A percentile compares a stretch with the other conserved stretches of the same genome.
phyloP scores from a whole-genome alignment of 2,329 filamentous ascomycete genomes.

The Penicillium freii region DNA sequence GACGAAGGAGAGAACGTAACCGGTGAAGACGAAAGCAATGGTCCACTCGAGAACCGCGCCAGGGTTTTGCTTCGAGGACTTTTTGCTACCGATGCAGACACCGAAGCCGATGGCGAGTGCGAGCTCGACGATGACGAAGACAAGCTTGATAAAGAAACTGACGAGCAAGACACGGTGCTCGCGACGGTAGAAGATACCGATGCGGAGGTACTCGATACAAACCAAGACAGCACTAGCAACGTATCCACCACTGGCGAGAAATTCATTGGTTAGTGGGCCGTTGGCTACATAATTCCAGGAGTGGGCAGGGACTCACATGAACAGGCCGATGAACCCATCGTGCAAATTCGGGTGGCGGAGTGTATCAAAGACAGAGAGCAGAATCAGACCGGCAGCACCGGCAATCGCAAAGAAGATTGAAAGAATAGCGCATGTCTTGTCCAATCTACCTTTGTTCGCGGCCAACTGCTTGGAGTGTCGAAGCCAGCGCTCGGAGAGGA shows the following conservation, averaged over 20 bases:
- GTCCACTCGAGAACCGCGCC: constrained; percentile 78
- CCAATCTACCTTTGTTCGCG: constrained; percentile 58
- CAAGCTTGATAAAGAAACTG: constrained; percentile 85
- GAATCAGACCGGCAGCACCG: constrained; percentile 76
- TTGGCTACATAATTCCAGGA: not conserved
- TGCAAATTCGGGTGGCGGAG: constrained; percentile 66
- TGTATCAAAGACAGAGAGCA: constrained; percentile 84
- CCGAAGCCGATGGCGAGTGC: constrained; percentile 67
- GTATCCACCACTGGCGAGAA: constrained; percentile 60
- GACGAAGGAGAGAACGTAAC: constrained; percentile 83
- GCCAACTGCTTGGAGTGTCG: constrained; percentile 76
- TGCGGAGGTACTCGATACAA: constrained; percentile 83
- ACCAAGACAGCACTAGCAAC: constrained; percentile 82
- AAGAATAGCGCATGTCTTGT: constrained; percentile 40
- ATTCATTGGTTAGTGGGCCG: not conserved
- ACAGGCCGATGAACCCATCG: constrained; percentile 73
- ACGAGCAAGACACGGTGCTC: constrained; percentile 68
- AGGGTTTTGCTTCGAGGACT: constrained; percentile 54
- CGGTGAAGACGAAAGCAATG: constrained; percentile 79
- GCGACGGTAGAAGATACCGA: constrained; percentile 72
- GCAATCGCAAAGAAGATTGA: constrained; percentile 63
- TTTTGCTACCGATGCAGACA: constrained; percentile 47
- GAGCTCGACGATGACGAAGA: constrained; percentile 79
- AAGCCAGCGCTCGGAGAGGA: constrained; percentile 79
- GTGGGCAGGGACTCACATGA: constrained; percentile 55